Percentiles rank a stretch among this genome's conserved stretches.
Conservation (phyloP, 2,329 filamentous ascomycete species). For the Thelonectria discophora region DNA sequence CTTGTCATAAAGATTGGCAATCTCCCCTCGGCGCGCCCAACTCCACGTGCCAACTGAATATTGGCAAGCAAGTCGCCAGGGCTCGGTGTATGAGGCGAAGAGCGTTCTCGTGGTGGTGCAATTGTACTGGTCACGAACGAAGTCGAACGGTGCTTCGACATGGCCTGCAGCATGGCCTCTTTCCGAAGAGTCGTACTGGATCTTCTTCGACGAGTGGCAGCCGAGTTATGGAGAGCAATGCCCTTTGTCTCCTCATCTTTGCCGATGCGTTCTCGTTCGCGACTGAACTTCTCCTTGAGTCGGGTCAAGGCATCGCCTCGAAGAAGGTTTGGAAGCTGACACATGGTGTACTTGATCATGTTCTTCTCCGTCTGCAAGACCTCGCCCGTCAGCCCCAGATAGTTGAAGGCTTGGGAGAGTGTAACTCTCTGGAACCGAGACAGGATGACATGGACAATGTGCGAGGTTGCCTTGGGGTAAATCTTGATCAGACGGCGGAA, state of each 20-base stretch:
- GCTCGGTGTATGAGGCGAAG: constrained; percentile 62
- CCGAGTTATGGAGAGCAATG: constrained; percentile 90
- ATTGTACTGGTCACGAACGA: constrained; percentile 54
- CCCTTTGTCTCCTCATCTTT: constrained; percentile 84
- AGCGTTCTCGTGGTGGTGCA: constrained; percentile 52
- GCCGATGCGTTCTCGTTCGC: constrained; percentile 83
- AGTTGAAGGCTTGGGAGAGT: constrained; percentile 91
- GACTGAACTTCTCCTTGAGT: constrained; percentile 90
- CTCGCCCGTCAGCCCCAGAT: constrained; percentile 90
- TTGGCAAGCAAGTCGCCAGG: constrained; percentile 85
- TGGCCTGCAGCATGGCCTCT: constrained; percentile 79
- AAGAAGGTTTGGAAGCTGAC: constrained; percentile 90
- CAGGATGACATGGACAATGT: constrained; percentile 97
- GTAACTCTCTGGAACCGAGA: constrained; percentile 95
- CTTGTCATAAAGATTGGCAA: constrained; percentile 41
- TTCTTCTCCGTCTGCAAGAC: constrained; percentile 91
- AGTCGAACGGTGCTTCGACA: constrained; percentile 56
- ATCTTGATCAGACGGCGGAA: constrained; percentile 92
- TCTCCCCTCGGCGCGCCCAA: constrained; percentile 53
- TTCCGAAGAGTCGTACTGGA: constrained; percentile 80
- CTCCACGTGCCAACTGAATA: constrained; percentile 72
- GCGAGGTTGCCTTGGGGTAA: constrained; percentile 94
- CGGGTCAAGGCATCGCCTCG: constrained; percentile 83
- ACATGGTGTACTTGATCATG: constrained; percentile 92
- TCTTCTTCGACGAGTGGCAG: constrained; percentile 70